Evolutionary conservation across 306 rosid genomes (phyloP).

Genomic region (Albizia julibrissin): DNA sequence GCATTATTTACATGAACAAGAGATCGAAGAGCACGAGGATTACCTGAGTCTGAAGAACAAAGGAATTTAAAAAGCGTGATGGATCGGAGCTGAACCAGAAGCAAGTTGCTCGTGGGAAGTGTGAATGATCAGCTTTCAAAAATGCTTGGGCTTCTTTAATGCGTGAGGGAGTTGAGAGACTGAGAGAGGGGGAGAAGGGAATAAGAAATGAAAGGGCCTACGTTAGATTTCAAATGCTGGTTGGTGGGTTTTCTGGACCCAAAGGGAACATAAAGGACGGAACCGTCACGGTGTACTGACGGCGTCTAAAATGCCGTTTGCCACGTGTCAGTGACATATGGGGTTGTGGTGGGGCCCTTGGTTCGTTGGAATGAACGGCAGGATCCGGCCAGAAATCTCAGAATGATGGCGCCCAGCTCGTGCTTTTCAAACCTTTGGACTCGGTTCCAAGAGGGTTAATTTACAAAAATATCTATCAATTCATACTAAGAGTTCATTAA

Average conservation of each 20-base stretch:
- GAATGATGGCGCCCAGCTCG: slow-evolving; percentile 33
- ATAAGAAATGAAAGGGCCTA: slow-evolving; percentile 6
- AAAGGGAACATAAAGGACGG: not conserved
- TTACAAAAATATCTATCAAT: too few relatives aligned
- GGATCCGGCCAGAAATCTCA: slow-evolving; percentile 26
- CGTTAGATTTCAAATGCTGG: slow-evolving; percentile 47
- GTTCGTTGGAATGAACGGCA: slow-evolving; percentile 40
- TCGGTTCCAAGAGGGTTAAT: not conserved
- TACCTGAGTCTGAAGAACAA: slow-evolving; percentile 20
- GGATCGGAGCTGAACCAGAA: slow-evolving; percentile 49
- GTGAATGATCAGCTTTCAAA: slow-evolving; percentile 55
- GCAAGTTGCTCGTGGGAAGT: slow-evolving; percentile 50
- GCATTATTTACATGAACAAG: not conserved
- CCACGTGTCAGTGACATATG: slow-evolving; percentile 39
- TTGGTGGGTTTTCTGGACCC: slow-evolving; percentile 17
- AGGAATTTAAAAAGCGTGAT: slow-evolving; percentile 25
- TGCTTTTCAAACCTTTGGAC: slow-evolving; percentile 33
- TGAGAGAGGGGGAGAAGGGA: not conserved
- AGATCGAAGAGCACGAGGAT: not conserved
- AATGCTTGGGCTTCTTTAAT: slow-evolving; percentile 41
- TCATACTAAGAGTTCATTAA: too few relatives aligned
- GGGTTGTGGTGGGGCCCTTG: slow-evolving; percentile 40
- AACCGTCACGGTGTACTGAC: slow-evolving; percentile 21
- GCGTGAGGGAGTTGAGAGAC: slow-evolving; percentile 5
- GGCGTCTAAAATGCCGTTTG: slow-evolving; percentile 25